phyloP scores from a whole-genome alignment of 116 monocot species.

The Thalassia testudinum region DNA sequence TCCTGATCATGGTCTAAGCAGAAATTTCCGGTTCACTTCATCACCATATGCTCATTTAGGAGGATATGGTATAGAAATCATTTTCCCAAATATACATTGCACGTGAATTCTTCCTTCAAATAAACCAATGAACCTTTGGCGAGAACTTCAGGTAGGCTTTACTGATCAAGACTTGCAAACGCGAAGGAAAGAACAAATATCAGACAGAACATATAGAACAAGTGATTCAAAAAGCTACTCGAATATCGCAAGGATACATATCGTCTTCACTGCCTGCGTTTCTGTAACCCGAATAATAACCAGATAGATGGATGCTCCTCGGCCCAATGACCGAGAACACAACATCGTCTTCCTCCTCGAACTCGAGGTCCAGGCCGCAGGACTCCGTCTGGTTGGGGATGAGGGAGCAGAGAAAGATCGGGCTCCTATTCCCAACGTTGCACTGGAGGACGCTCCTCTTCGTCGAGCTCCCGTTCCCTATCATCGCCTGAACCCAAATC shows the following conservation, averaged over 20 bases:
- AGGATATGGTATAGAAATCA: too few relatives aligned
- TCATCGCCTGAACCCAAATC: slow-evolving; percentile 39
- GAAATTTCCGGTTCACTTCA: too few relatives aligned
- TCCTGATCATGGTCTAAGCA: too few relatives aligned
- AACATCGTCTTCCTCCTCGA: slow-evolving; percentile 72
- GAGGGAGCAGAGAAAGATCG: slow-evolving; percentile 56
- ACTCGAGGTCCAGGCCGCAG: slow-evolving; percentile 73
- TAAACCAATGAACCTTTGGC: too few relatives aligned
- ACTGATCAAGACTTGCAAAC: too few relatives aligned
- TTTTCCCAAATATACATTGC: too few relatives aligned
- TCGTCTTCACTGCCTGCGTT: slow-evolving; percentile 16
- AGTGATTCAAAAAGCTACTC: neutral
- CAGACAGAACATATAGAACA: neutral
- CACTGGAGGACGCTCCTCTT: slow-evolving; percentile 49
- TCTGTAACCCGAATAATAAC: slow-evolving; percentile 22
- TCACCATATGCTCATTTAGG: too few relatives aligned
- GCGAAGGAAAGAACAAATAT: too few relatives aligned
- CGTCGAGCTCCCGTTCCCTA: slow-evolving; percentile 28
- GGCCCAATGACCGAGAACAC: slow-evolving; percentile 71
- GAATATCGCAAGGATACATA: slow-evolving; percentile 33
- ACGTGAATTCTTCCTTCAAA: too few relatives aligned
- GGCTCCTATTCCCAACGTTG: slow-evolving; percentile 49
- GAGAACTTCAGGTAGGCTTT: too few relatives aligned
- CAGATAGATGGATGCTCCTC: slow-evolving; percentile 66
- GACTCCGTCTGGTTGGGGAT: slow-evolving; percentile 42